Conservation (phyloP, 441 rosid species). For the Adansonia rubrostipa region DNA sequence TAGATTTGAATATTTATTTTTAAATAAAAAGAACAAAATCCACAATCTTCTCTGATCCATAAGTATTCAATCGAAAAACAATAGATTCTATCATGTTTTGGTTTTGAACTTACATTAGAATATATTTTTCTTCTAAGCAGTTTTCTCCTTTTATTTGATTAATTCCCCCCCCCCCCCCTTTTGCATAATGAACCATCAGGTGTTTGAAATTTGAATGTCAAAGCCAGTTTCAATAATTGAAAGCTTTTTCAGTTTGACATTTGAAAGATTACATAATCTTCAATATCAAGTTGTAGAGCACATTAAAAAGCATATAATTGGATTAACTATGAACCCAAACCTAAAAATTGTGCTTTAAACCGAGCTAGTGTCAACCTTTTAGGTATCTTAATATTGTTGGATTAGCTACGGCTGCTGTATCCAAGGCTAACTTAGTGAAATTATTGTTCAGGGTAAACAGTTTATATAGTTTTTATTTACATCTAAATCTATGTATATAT, state of each 20-base stretch:
- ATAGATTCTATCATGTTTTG: too few species aligned
- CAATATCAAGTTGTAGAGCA: not conserved
- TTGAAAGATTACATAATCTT: not conserved
- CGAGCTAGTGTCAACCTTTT: not conserved
- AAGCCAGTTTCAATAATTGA: not conserved
- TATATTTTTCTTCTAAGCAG: too few species aligned
- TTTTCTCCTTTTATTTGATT: too few species aligned
- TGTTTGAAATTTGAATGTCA: not conserved
- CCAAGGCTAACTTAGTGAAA: not conserved
- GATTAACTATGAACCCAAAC: not conserved
- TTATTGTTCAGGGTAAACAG: too few species aligned
- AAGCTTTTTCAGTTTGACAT: not conserved
- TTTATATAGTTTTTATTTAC: too few species aligned
- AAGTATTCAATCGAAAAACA: too few species aligned
- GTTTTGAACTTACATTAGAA: too few species aligned
- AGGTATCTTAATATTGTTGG: not conserved
- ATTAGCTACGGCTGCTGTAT: not conserved
- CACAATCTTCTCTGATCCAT: too few species aligned
- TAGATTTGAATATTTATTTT: too few species aligned
- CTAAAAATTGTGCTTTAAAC: not conserved
- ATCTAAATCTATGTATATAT: too few species aligned
- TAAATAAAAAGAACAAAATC: too few species aligned
- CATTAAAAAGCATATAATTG: not conserved
- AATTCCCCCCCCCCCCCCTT: too few species aligned
- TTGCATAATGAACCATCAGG: not conserved